Percentiles rank a stretch among this genome's conserved stretches.
These are phyloP conservation scores for Boechera stricta DNA, from an alignment of 345 rosid genomes.

Conservation along the genomic window DNA sequence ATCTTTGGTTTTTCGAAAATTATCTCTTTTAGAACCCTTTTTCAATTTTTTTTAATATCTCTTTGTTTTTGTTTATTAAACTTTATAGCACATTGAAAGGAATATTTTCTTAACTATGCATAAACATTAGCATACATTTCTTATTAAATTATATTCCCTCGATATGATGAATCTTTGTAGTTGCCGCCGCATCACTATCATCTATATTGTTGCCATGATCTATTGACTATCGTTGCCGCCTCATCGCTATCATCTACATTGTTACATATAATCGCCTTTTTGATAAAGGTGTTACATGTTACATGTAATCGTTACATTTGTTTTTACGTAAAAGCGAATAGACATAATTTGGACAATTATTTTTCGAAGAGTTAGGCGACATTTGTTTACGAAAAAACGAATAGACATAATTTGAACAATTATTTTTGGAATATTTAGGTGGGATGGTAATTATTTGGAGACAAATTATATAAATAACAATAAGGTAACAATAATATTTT, in stretches of 20 bases:
- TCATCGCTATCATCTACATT: not conserved
- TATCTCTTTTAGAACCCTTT: not conserved
- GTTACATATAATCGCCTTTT: not conserved
- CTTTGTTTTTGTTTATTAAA: not conserved
- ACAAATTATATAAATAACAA: too few species aligned
- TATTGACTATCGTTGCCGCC: not conserved
- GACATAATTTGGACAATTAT: not conserved
- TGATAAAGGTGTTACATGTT: not conserved
- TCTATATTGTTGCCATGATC: not conserved
- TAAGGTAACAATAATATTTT: too few species aligned
- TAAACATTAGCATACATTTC: not conserved
- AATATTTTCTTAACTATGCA: not conserved
- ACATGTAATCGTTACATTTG: not conserved
- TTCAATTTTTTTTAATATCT: too few species aligned
- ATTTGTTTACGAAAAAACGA: not conserved
- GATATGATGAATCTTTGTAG: constrained; percentile 1
- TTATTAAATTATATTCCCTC: not conserved
- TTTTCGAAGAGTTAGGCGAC: not conserved
- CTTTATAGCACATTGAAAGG: not conserved
- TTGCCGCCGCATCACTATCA: constrained; percentile 19
- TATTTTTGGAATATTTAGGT: too few species aligned
- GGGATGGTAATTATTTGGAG: too few species aligned
- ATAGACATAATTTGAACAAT: too few species aligned
- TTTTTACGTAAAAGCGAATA: not conserved
- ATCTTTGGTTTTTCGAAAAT: not conserved